Evolutionary conservation across 768 basidiomycete species (phyloP).

Genomic region (Termitomyces sp.): DNA sequence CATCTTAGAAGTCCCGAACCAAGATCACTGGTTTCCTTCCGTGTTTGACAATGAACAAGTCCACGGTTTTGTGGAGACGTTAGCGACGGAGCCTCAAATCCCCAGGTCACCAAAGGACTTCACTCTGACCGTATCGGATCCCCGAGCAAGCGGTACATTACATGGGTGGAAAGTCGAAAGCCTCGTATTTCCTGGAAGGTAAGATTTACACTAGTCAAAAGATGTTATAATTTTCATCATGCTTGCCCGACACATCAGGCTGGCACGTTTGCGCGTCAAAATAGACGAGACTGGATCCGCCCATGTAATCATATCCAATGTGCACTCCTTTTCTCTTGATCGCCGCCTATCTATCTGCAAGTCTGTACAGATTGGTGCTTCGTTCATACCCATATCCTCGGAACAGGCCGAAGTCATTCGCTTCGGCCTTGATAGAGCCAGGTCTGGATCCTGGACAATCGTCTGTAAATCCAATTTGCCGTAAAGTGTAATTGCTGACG

Average conservation of each 20-base stretch:
- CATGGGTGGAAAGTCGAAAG: conserved; percentile 64
- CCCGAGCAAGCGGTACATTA: conserved; percentile 63
- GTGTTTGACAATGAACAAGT: conserved; percentile 53
- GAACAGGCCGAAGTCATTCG: conserved; percentile 1
- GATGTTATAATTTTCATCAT: background rate
- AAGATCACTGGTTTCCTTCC: conserved; percentile 67
- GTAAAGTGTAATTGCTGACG: background rate
- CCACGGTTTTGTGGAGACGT: conserved; percentile 45
- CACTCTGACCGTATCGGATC: conserved; percentile 68
- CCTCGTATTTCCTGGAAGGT: conserved; percentile 66
- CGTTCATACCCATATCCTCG: conserved; percentile 6
- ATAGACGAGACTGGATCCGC: conserved; percentile 9
- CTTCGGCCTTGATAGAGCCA: conserved; percentile 8
- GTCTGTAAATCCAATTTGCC: background rate
- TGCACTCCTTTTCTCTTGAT: conserved; percentile 24
- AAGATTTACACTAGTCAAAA: background rate
- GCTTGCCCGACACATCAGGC: conserved; percentile 17
- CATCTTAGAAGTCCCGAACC: conserved; percentile 53
- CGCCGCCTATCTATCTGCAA: conserved; percentile 11
- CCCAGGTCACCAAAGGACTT: conserved; percentile 30
- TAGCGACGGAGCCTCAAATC: conserved; percentile 9
- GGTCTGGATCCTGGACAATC: background rate
- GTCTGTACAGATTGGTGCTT: conserved; percentile 14
- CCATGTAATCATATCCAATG: conserved; percentile 23
- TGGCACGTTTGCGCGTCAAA: conserved; percentile 31